Conservation (phyloP, 495 filamentous ascomycete genomes). For the Penicillium herquei region DNA sequence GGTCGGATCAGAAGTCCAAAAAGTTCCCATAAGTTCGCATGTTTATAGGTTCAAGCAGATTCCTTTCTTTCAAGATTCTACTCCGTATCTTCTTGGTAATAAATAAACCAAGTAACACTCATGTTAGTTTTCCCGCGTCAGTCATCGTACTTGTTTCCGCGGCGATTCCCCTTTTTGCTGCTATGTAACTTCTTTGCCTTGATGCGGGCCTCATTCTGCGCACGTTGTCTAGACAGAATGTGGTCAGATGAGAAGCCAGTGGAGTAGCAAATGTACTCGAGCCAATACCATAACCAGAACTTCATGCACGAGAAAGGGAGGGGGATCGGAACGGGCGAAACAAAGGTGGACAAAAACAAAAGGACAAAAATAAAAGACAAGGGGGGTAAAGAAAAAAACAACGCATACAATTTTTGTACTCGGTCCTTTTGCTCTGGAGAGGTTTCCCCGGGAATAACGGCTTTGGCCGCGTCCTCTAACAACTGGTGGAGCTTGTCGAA, state of each 20-base stretch:
- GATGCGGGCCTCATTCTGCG: constrained; percentile 68
- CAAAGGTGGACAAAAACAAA: not conserved
- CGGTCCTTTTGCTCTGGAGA: constrained; percentile 55
- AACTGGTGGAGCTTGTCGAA: constrained; percentile 60
- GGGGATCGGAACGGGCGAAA: not conserved
- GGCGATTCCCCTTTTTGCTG: constrained; percentile 74
- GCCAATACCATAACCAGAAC: too few relatives aligned
- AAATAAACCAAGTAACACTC: not conserved
- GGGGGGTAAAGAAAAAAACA: not conserved
- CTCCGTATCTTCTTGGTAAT: not conserved
- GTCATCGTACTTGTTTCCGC: constrained; percentile 47
- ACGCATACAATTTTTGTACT: constrained; percentile 63
- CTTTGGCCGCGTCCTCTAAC: constrained; percentile 51
- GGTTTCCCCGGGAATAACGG: constrained; percentile 63
- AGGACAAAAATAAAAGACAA: not conserved
- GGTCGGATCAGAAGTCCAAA: constrained; percentile 23
- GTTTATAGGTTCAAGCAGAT: too few relatives aligned
- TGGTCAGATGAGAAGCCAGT: not conserved
- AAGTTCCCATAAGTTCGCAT: constrained; percentile 14
- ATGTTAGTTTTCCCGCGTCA: constrained; percentile 25
- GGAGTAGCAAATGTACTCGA: not conserved
- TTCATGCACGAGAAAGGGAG: too few relatives aligned
- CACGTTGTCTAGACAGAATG: constrained; percentile 56
- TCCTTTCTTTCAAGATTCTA: too few relatives aligned
- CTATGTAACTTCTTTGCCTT: constrained; percentile 74